phyloP scores from a whole-genome alignment of 225 moss, liverwort and hornwort genomes.

The Physcomitrellopsis africana region DNA sequence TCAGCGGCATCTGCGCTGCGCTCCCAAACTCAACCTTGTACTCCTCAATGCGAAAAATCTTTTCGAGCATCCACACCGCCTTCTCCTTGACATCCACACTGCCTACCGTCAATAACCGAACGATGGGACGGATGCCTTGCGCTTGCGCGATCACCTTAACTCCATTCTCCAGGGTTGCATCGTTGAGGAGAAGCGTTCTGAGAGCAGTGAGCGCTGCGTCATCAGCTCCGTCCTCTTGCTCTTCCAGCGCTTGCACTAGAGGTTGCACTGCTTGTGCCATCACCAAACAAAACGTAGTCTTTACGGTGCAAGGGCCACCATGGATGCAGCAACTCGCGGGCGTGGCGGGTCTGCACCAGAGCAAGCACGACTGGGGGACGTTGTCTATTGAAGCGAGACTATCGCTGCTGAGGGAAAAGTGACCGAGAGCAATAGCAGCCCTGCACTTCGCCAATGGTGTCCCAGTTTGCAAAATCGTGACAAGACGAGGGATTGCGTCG shows the following conservation, averaged over 20 bases:
- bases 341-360: constrained; percentile 52
- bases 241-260: constrained; percentile 82
- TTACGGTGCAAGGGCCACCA: constrained; percentile 70
- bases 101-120: constrained; percentile 75
- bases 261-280: constrained; percentile 74
- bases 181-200: constrained; percentile 65
- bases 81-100: constrained; percentile 79
- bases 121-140: constrained; percentile 71
- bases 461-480: constrained; percentile 68
- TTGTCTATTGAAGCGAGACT: constrained; percentile 57
- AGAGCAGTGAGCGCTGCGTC: constrained; percentile 82
- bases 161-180: constrained; percentile 57
- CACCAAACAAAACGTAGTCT: constrained; percentile 81
- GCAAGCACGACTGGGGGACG: constrained; percentile 41
- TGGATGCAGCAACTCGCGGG: constrained; percentile 64
- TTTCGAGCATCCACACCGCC: constrained; percentile 87
- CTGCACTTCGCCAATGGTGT: constrained; percentile 70
- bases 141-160: constrained; percentile 79
- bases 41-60: constrained; percentile 86
- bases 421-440: constrained; percentile 73
- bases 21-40: constrained; percentile 68
- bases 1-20: constrained; percentile 91
- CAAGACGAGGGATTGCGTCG: constrained; percentile 75
- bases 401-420: constrained; percentile 68
- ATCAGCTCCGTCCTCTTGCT: constrained; percentile 75